phyloP scores from a whole-genome alignment of 805 yeast genomes.

The Saccharomycopsis oosterbeekiorum region DNA sequence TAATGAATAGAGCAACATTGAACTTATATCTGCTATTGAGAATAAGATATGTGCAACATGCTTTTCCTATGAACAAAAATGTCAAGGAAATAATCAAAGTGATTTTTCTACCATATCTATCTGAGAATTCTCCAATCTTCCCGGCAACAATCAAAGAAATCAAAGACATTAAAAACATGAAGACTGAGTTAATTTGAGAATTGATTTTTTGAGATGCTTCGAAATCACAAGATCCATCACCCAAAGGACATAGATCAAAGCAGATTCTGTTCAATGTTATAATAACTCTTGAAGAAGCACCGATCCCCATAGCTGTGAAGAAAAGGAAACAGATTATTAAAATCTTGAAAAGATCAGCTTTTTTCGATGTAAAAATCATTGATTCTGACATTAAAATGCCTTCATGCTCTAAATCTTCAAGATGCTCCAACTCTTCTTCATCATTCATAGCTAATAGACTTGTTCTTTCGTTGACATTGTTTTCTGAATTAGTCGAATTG shows the following conservation, averaged over 20 bases:
- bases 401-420: background rate
- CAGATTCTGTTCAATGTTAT: conserved; percentile 33
- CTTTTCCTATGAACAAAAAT: conserved; percentile 19
- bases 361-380: conserved; percentile 31
- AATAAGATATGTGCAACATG: background rate
- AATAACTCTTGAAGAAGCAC: conserved; percentile 30
- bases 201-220: conserved; percentile 33
- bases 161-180: conserved; percentile 33
- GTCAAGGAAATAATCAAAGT: conserved; percentile 31
- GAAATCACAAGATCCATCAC: conserved; percentile 32
- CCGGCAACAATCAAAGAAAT: conserved; percentile 46
- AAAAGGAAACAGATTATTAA: conserved; percentile 33
- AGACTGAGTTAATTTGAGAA: conserved; percentile 41
- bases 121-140: conserved; percentile 54
- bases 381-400: background rate
- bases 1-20: conserved; percentile 30
- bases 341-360: conserved; percentile 49
- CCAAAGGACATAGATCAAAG: conserved; percentile 27
- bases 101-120: conserved; percentile 51
- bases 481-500: background rate
- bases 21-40: conserved; percentile 2
- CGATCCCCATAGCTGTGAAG: conserved; percentile 33
- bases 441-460: background rate
- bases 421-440: background rate
- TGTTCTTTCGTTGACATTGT: background rate